These are phyloP conservation scores for Claviceps cyperi DNA, from an alignment of 2,329 filamentous ascomycete genomes.

Conservation along the genomic window DNA sequence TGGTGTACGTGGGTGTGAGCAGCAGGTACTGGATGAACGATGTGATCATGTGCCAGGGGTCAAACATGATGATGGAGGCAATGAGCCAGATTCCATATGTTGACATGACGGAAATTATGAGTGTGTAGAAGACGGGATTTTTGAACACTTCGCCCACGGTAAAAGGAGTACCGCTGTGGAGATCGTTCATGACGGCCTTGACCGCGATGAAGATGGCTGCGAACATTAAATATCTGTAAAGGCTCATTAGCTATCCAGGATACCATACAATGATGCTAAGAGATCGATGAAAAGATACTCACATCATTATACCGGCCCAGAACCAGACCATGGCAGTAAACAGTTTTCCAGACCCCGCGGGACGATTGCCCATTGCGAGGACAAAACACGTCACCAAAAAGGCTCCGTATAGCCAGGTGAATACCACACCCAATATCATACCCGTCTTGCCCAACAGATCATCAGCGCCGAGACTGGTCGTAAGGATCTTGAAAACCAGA, in stretches of 20 bases:
- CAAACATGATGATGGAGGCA: constrained; percentile 84
- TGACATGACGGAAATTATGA: constrained; percentile 82
- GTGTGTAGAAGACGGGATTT: constrained; percentile 80
- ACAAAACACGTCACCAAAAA: constrained; percentile 92
- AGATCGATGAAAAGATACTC: constrained; percentile 24
- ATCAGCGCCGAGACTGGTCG: constrained; percentile 59
- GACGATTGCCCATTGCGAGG: constrained; percentile 82
- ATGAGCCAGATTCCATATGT: constrained; percentile 91
- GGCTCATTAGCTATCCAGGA: background rate
- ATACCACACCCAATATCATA: constrained; percentile 70
- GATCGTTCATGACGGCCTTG: constrained; percentile 61
- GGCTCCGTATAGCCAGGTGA: constrained; percentile 91
- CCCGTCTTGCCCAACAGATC: constrained; percentile 63
- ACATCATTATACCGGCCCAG: constrained; percentile 91
- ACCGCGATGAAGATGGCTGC: constrained; percentile 91
- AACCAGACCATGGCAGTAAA: constrained; percentile 98
- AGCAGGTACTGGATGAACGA: constrained; percentile 88
- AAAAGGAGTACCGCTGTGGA: constrained; percentile 48
- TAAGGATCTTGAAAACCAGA: constrained; percentile 94
- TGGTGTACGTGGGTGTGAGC: constrained; percentile 91
- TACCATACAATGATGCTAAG: too few species aligned
- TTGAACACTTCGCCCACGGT: constrained; percentile 60
- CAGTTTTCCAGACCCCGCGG: constrained; percentile 81
- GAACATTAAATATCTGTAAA: constrained; percentile 68
- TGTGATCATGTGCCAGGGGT: constrained; percentile 99